These are phyloP conservation scores for Metrosideros polymorpha DNA, from an alignment of 441 rosid genomes.

Conservation along the genomic window DNA sequence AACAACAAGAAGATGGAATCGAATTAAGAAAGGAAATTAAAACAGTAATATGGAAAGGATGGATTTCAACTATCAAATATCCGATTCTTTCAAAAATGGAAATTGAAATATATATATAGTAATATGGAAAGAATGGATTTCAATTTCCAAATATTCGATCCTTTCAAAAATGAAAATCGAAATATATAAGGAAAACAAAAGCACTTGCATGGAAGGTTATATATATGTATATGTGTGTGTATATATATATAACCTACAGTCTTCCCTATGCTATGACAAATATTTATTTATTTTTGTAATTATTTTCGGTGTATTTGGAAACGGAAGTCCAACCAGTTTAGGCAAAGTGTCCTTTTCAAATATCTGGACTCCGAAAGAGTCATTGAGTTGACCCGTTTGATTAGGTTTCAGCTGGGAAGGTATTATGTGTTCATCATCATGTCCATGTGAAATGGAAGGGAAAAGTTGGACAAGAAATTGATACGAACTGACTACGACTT, in stretches of 20 bases:
- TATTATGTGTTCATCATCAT: neutral
- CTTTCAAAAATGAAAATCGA: neutral
- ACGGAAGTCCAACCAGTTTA: neutral
- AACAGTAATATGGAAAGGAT: neutral
- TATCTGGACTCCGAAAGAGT: neutral
- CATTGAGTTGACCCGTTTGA: neutral
- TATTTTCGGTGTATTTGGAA: neutral
- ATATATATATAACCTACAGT: no score
- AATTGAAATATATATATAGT: neutral
- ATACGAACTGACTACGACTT: neutral
- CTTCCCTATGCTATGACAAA: neutral
- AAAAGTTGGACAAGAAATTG: neutral
- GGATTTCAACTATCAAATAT: neutral
- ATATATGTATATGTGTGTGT: no score
- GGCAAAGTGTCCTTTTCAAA: neutral
- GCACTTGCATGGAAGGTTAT: neutral
- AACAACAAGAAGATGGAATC: neutral
- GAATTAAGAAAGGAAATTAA: neutral
- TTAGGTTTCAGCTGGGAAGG: neutral
- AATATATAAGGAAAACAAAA: neutral
- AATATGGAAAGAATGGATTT: neutral
- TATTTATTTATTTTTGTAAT: neutral
- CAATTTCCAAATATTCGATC: neutral
- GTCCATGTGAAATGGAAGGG: neutral
- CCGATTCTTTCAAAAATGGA: neutral